A percentile compares a stretch with the other conserved stretches of the same genome.
phyloP scores from a whole-genome alignment of 2,329 filamentous ascomycete species.

The Thelonectria discophora region DNA sequence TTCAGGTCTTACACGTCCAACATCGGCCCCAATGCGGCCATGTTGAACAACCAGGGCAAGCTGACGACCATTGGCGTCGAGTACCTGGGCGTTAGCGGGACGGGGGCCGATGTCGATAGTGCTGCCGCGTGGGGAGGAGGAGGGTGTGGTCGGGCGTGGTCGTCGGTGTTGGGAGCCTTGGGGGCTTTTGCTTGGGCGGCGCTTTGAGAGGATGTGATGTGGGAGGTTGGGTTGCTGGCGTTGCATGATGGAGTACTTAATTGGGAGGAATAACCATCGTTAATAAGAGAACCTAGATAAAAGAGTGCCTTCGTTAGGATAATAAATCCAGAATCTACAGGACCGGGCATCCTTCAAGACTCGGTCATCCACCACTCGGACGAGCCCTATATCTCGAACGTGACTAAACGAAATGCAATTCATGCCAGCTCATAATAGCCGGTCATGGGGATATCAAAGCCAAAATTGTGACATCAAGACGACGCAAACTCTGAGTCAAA shows the following conservation, averaged over 20 bases:
- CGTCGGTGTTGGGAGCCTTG: constrained; percentile 18
- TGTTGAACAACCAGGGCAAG: constrained; percentile 73
- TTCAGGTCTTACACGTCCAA: constrained; percentile 77
- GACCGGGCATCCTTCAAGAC: neutral
- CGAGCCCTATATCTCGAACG: neutral
- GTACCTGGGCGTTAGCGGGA: constrained; percentile 71
- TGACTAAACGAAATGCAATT: neutral
- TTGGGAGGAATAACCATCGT: neutral
- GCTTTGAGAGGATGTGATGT: neutral
- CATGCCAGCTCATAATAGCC: constrained; percentile 1
- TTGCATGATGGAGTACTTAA: neutral
- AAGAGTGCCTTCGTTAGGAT: too few relatives aligned
- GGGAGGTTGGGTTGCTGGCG: neutral
- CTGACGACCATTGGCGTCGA: constrained; percentile 80
- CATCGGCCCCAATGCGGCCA: constrained; percentile 75
- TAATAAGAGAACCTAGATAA: neutral
- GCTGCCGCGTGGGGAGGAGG: constrained; percentile 15
- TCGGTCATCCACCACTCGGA: neutral
- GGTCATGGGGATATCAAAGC: constrained; percentile 37
- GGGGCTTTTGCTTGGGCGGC: neutral
- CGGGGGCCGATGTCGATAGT: constrained; percentile 53
- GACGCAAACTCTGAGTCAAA: too few relatives aligned
- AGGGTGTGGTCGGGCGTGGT: neutral
- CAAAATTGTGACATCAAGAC: constrained; percentile 15
- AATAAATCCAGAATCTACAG: neutral